Conservation (phyloP, 768 basidiomycete genomes). For the Pleurotus djamor region DNA sequence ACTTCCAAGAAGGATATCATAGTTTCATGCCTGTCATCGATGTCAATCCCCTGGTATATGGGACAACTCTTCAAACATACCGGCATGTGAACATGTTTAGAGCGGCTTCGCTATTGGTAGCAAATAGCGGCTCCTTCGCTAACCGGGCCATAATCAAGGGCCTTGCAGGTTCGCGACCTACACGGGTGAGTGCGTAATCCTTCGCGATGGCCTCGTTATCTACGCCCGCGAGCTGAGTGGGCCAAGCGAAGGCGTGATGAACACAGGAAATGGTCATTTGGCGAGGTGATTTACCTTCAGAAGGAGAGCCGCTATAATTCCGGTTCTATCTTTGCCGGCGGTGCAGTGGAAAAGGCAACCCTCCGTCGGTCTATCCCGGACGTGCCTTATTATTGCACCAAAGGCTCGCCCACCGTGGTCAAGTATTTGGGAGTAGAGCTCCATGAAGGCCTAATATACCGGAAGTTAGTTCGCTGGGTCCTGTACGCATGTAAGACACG, state of each 20-base stretch:
- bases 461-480: not conserved
- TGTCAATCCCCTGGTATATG: not conserved
- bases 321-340: constrained; percentile 84
- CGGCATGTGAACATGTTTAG: constrained; percentile 83
- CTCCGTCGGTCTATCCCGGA: constrained; percentile 65
- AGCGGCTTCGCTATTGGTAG: constrained; percentile 69
- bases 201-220: constrained; percentile 59
- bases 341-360: constrained; percentile 79
- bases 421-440: constrained; percentile 78
- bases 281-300: constrained; percentile 48
- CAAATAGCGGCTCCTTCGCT: constrained; percentile 69
- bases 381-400: constrained; percentile 68
- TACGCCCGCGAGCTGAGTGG: constrained; percentile 68
- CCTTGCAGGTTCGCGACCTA: constrained; percentile 79
- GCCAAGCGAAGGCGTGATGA: not conserved
- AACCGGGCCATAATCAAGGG: constrained; percentile 69
- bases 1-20: constrained; percentile 72
- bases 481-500: not conserved
- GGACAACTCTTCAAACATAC: constrained; percentile 31
- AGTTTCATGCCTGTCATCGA: constrained; percentile 55
- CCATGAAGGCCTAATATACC: constrained; percentile 68
- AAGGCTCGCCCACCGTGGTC: constrained; percentile 71
- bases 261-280: not conserved
- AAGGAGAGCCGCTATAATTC: constrained; percentile 69
- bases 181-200: constrained; percentile 76